Evolutionary conservation across 1,139 yeast genomes (phyloP).

Genomic region (Suhomyces guaymorum): DNA sequence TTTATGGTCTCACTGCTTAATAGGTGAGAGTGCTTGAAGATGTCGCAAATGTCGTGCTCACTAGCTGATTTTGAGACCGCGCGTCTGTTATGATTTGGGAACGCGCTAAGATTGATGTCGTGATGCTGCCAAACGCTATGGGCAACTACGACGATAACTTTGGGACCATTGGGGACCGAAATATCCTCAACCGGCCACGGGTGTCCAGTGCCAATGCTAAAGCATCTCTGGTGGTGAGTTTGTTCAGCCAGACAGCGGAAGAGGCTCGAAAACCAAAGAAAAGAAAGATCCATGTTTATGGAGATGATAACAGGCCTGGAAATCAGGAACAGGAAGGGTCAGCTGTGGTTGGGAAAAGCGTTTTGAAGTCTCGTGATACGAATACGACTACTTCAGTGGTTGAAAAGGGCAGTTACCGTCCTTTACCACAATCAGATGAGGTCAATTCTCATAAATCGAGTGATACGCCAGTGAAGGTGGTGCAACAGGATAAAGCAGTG

Average conservation of each 20-base stretch:
- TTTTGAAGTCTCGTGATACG: too few relatives aligned
- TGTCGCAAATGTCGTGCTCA: too few relatives aligned
- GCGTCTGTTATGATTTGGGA: too few relatives aligned
- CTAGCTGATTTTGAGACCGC: neutral
- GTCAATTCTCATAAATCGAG: too few relatives aligned
- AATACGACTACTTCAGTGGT: neutral
- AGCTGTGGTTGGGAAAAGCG: slow-evolving; percentile 1
- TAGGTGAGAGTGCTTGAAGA: too few relatives aligned
- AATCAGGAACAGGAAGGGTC: neutral
- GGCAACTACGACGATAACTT: slow-evolving; percentile 3
- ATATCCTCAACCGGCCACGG: slow-evolving; percentile 6
- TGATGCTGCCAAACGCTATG: too few relatives aligned
- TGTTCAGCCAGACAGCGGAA: slow-evolving; percentile 5
- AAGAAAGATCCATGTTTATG: slow-evolving; percentile 12
- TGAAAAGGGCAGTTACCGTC: slow-evolving; percentile 1
- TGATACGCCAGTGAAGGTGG: too few relatives aligned
- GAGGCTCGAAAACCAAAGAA: slow-evolving; percentile 9
- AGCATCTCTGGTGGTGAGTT: slow-evolving; percentile 3
- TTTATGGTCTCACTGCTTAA: neutral
- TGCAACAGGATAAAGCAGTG: too few relatives aligned
- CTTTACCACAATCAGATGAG: slow-evolving; percentile 1
- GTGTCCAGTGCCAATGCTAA: slow-evolving; percentile 3
- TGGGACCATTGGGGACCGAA: slow-evolving; percentile 5
- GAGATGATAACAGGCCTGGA: slow-evolving; percentile 3
- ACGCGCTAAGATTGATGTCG: too few relatives aligned